phyloP scores from a whole-genome alignment of 805 yeast genomes.

The Pichia sporocuriosa region DNA sequence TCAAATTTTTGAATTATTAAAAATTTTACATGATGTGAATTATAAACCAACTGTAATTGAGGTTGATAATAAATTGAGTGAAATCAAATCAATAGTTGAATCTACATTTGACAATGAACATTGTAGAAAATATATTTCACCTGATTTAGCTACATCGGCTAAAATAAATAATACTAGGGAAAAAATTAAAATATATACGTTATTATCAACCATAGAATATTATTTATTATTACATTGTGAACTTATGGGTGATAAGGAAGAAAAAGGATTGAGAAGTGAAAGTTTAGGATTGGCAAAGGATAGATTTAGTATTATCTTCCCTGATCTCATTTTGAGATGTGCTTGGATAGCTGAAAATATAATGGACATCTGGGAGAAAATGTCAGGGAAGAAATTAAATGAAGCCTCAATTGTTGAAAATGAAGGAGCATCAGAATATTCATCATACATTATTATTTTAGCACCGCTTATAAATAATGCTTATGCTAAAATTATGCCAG shows the following conservation, averaged over 20 bases:
- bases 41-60: constrained; percentile 19
- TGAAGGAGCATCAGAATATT: not conserved
- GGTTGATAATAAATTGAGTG: constrained; percentile 16
- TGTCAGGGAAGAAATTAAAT: not conserved
- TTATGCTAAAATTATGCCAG: constrained; percentile 4
- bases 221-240: constrained; percentile 17
- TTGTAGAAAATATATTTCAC: constrained; percentile 1
- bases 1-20: constrained; percentile 18
- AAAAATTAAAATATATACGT: constrained; percentile 6
- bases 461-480: constrained; percentile 2
- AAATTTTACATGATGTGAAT: constrained; percentile 17
- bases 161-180: constrained; percentile 7
- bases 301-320: constrained; percentile 1
- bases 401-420: not conserved
- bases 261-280: not conserved
- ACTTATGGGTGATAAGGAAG: not conserved
- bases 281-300: not conserved
- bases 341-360: not conserved
- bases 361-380: not conserved
- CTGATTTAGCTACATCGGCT: not conserved
- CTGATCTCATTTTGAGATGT: constrained; percentile 2
- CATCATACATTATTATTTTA: not conserved
- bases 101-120: constrained; percentile 1
- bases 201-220: constrained; percentile 12
- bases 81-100: constrained; percentile 10